Evolutionary conservation across 768 basidiomycete species (phyloP).

Genomic region (Rickenella mellea): DNA sequence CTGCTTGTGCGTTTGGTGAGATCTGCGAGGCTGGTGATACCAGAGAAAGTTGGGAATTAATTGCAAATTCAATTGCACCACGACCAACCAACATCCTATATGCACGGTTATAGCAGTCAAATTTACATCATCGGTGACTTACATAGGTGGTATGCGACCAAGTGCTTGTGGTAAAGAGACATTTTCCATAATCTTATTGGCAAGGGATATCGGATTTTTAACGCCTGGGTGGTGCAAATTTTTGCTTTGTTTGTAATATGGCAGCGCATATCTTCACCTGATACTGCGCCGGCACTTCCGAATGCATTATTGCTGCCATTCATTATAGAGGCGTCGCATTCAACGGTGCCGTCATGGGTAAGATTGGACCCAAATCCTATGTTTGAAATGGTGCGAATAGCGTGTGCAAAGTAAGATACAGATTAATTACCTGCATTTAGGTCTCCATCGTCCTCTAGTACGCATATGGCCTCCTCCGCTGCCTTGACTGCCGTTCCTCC

Average conservation of each 20-base stretch:
- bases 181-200: constrained; percentile 46
- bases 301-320: constrained; percentile 38
- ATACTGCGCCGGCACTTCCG: constrained; percentile 66
- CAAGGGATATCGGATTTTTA: constrained; percentile 59
- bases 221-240: constrained; percentile 34
- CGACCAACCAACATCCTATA: constrained; percentile 48
- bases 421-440: constrained; percentile 56
- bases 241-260: background rate
- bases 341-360: constrained; percentile 62
- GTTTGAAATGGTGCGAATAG: background rate
- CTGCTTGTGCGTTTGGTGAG: constrained; percentile 33
- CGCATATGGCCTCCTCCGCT: constrained; percentile 43
- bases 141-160: constrained; percentile 67
- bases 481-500: constrained; percentile 28
- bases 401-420: background rate
- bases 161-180: constrained; percentile 37
- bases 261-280: constrained; percentile 32
- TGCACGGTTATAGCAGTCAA: constrained; percentile 3
- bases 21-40: constrained; percentile 39
- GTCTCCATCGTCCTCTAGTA: constrained; percentile 55
- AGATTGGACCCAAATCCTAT: constrained; percentile 73
- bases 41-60: constrained; percentile 12
- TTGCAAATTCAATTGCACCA: constrained; percentile 54
- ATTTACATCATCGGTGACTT: constrained; percentile 12
- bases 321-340: constrained; percentile 79